A percentile compares a stretch with the other conserved stretches of the same genome.
phyloP scores from a whole-genome alignment of 1,139 yeast genomes.

The Lodderomyces pseudojiufengensis region DNA sequence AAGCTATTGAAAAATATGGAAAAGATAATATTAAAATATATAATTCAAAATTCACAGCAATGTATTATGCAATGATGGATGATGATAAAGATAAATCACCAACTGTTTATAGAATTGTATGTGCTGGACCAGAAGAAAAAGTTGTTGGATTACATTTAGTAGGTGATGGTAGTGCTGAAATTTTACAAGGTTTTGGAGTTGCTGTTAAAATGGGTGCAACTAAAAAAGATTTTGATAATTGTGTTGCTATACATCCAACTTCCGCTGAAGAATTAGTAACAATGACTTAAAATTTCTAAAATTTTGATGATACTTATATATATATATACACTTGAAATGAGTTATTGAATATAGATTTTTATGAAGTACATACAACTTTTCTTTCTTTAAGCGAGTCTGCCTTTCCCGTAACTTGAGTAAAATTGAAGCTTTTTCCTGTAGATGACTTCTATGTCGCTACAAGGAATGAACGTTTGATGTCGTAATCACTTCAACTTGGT shows the following conservation, averaged over 20 bases:
- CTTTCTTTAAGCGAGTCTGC: no score
- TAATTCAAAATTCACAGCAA: conserved; percentile 77
- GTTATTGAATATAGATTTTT: no score
- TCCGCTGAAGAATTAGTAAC: conserved; percentile 97
- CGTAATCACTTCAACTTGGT: no score
- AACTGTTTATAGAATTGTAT: conserved; percentile 78
- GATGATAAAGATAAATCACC: conserved; percentile 72
- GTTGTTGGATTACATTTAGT: conserved; percentile 93
- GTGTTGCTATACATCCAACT: conserved; percentile 98
- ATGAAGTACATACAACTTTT: no score
- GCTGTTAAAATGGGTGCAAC: conserved; percentile 99
- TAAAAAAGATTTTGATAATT: conserved; percentile 86
- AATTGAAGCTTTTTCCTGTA: no score
- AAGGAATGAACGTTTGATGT: no score
- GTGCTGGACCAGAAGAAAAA: conserved; percentile 79
- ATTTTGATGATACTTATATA: conserved; percentile 7
- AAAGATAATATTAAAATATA: conserved; percentile 76
- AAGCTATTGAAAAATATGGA: conserved; percentile 78
- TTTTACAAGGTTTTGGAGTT: conserved; percentile 96
- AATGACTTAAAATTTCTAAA: no score
- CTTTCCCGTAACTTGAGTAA: no score
- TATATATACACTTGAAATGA: no score
- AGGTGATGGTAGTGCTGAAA: conserved; percentile 88
- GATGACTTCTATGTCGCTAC: no score
- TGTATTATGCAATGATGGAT: conserved; percentile 86